Conservation (phyloP, 768 basidiomycete genomes). For the Butyriboletus loyo region DNA sequence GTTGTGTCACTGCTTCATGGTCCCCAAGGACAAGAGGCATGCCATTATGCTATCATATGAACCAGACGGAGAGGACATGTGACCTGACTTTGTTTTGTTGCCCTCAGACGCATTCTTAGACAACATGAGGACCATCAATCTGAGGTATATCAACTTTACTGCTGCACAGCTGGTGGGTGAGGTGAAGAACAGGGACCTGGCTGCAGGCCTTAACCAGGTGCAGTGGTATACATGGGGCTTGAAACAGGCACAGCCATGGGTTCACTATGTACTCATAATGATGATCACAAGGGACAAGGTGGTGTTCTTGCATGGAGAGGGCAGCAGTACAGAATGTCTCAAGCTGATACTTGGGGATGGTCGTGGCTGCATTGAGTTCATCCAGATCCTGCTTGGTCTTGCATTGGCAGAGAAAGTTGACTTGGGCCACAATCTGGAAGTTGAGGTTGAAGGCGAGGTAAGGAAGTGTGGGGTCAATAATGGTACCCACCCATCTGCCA, state of each 20-base stretch:
- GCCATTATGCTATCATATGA: conserved; percentile 8
- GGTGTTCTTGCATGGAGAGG: conserved; percentile 7
- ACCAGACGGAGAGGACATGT: conserved; percentile 1
- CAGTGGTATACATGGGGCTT: neutral
- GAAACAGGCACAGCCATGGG: conserved; percentile 4
- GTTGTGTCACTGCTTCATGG: conserved; percentile 5
- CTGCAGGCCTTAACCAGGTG: neutral
- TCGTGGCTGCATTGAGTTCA: conserved; percentile 8
- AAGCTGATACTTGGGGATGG: conserved; percentile 4
- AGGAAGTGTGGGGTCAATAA: neutral
- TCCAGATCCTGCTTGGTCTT: conserved; percentile 11
- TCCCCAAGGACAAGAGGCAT: neutral
- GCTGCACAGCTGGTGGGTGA: neutral
- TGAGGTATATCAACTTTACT: neutral
- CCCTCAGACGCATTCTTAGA: neutral
- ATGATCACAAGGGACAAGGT: neutral
- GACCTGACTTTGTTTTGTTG: conserved; percentile 11
- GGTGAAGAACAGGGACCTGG: conserved; percentile 1
- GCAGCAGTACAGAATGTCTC: conserved; percentile 8
- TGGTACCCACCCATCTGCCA: neutral
- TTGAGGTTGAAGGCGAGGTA: neutral
- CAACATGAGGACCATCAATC: no score
- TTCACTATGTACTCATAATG: conserved; percentile 4
- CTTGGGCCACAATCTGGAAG: conserved; percentile 5
- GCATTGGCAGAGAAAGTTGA: neutral